Conservation (phyloP, 2,329 filamentous ascomycete genomes). For the Monascus ruber region DNA sequence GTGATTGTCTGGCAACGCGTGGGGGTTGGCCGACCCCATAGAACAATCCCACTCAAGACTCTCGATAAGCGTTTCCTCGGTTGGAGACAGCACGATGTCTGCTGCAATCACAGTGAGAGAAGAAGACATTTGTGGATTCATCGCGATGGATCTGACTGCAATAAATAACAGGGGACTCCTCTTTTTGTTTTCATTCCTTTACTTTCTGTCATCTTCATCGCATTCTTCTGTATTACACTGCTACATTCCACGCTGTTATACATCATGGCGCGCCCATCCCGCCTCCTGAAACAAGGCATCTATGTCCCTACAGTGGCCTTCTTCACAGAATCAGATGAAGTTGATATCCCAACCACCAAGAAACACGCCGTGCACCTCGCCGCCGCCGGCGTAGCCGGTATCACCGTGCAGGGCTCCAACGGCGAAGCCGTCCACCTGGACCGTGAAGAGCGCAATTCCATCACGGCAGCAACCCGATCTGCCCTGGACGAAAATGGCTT, state of each 20-base stretch:
- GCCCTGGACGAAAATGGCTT: slow-evolving; percentile 59
- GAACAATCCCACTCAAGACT: too few relatives aligned
- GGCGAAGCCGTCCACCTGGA: slow-evolving; percentile 72
- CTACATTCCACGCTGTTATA: too few relatives aligned
- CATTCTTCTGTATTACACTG: too few relatives aligned
- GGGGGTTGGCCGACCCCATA: too few relatives aligned
- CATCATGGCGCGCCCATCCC: not conserved
- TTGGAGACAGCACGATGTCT: too few relatives aligned
- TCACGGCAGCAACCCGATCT: slow-evolving; percentile 58
- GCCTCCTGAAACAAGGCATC: slow-evolving; percentile 39
- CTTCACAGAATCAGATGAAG: slow-evolving; percentile 55
- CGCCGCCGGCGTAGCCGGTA: slow-evolving; percentile 56
- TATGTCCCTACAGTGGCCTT: slow-evolving; percentile 68
- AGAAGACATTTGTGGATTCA: too few relatives aligned
- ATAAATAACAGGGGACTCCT: too few relatives aligned
- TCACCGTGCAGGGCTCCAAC: slow-evolving; percentile 71
- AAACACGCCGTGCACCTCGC: slow-evolving; percentile 57
- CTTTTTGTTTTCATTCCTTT: too few relatives aligned
- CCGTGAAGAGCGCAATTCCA: slow-evolving; percentile 55
- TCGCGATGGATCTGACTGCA: too few relatives aligned
- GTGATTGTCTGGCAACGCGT: too few relatives aligned
- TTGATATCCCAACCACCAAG: slow-evolving; percentile 52
- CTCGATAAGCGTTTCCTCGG: too few relatives aligned
- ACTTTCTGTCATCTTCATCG: not conserved
- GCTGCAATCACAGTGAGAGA: too few relatives aligned